Base-by-base conservation (phyloP, 2,329 filamentous ascomycete genomes). In the Hypomyces perniciosus region DNA sequence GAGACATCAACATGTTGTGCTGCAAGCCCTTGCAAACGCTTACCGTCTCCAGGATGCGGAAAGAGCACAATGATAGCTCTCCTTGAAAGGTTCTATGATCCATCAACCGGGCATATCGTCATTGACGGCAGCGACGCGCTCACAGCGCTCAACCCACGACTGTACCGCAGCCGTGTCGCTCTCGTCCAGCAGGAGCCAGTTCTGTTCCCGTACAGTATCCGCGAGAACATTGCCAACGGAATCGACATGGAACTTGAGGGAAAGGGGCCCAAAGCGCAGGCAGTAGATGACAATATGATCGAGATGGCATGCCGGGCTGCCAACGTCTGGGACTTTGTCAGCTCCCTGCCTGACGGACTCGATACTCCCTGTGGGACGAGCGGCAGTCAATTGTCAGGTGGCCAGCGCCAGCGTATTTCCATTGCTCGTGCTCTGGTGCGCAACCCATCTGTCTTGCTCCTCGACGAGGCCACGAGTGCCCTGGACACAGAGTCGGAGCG, bases 401-500 rank as follows among this genome's bases (percentile, higher is more conserved):
- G 56, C 2, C 56, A 57, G 28, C 49, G 54, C 6, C 56, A 57
- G n/a, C 54, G 56, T 13, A 57, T 57, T 27, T 52, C 56, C 12
- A 57, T 57, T 38, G 56, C 56, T 5, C 44, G 56, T 8, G 46
- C 56, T 4, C 34, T 57, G 10, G 82, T 96, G 61, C 96, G 96
- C 68, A 81, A 95, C 55, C 92, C 92, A 0, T 89, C 95, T 67
- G 95, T 97, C 55, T 75, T 97, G 35, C 92, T 97, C 52, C 80
- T 96, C 1, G 91, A 97, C 64, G 92, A 97, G 75, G 86, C 91
- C 10, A 96, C 91, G 1, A 93, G 88, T 7, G 91, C 91, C 0
- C 78, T 96, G 9, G 91, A 96, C 64, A 90, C 92, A n/a, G 91
- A 96, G 68, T 93, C 87, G 1, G 91, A 97, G 68, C 95, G 90